Percentiles rank a stretch among this genome's conserved stretches.
These are phyloP conservation scores for Panicum virgatum DNA, from an alignment of 202 grass and related monocot genomes.

Conservation along the genomic window DNA sequence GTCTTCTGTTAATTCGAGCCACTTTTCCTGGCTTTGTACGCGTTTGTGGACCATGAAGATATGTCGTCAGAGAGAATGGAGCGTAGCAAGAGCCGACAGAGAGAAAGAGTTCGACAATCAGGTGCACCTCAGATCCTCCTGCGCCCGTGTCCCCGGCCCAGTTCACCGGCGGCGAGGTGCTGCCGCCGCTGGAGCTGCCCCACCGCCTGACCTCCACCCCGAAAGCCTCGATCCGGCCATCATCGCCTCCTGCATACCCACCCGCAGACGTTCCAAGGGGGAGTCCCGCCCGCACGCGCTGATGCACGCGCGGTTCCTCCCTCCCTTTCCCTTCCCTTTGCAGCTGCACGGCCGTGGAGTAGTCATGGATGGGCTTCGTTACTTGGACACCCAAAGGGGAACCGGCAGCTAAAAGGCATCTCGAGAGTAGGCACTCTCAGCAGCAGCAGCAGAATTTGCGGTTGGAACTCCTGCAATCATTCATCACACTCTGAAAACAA, in stretches of 20 bases:
- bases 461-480: neutral
- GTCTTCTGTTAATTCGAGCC: no score
- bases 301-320: neutral
- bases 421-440: neutral
- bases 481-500: neutral
- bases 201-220: neutral
- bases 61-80: no score
- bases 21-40: no score
- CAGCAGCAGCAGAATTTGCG: constrained; percentile 2
- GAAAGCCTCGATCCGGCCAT: neutral
- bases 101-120: neutral
- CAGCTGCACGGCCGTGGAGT: neutral
- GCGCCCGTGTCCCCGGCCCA: neutral
- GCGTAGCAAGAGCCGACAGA: neutral
- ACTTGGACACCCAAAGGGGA: constrained; percentile 18
- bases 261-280: neutral
- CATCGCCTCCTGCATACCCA: neutral
- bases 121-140: neutral
- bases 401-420: neutral
- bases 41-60: neutral
- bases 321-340: neutral
- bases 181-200: no score
- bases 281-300: neutral
- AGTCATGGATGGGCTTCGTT: constrained; percentile 8
- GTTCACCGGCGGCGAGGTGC: neutral